These are phyloP conservation scores for Grosmannia huntii DNA, from an alignment of 2,329 filamentous ascomycete genomes.

Conservation along the genomic window DNA sequence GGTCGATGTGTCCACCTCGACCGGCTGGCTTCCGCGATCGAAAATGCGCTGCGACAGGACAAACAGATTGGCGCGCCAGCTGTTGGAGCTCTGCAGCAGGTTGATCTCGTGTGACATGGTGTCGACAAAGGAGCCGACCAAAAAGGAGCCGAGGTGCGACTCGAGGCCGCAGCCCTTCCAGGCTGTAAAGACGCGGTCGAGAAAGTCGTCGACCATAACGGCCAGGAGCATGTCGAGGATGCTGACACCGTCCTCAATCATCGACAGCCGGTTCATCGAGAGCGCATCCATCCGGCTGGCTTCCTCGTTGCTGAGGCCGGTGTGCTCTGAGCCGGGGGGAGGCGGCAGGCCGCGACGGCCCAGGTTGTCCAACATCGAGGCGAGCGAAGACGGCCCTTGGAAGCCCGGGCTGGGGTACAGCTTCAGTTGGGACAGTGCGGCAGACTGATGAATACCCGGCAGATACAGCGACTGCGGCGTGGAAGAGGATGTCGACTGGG, in stretches of 20 bases:
- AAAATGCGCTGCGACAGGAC: slow-evolving; percentile 4
- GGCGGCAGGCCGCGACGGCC: neutral
- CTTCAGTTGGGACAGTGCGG: neutral
- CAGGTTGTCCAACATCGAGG: slow-evolving; percentile 5
- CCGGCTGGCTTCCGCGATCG: neutral
- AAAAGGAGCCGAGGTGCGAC: slow-evolving; percentile 3
- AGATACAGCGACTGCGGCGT: neutral
- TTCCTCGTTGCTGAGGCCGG: neutral
- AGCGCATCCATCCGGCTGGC: slow-evolving; percentile 1
- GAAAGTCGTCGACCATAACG: neutral
- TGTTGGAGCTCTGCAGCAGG: neutral
- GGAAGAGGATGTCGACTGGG: neutral
- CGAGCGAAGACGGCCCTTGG: slow-evolving; percentile 4
- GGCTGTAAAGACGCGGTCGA: slow-evolving; percentile 2
- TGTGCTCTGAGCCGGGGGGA: neutral
- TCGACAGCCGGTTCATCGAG: slow-evolving; percentile 4
- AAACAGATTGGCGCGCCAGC: neutral
- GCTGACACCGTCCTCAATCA: slow-evolving; percentile 5
- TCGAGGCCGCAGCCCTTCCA: slow-evolving; percentile 6
- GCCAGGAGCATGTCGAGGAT: slow-evolving; percentile 2
- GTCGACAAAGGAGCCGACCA: slow-evolving; percentile 3
- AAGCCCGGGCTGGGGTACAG: slow-evolving; percentile 6
- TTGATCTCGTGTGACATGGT: neutral
- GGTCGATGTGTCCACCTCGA: neutral
- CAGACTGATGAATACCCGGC: neutral